These are phyloP conservation scores for Neopestalotiopsis clavispora DNA, from an alignment of 2,329 filamentous ascomycete species.

Conservation along the genomic window DNA sequence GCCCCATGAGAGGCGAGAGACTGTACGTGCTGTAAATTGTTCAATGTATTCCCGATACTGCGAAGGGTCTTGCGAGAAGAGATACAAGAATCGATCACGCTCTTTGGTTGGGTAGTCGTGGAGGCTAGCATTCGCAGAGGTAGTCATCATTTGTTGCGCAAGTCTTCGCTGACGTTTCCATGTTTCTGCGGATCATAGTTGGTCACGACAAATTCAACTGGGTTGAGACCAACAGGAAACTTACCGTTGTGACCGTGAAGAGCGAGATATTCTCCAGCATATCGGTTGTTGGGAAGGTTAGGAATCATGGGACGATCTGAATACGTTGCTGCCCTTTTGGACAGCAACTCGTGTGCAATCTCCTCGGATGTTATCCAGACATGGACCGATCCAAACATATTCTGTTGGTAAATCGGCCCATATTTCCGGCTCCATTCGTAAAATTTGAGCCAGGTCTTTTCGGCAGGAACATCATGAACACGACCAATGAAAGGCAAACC, in stretches of 20 bases:
- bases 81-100: conserved; percentile 49
- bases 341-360: conserved; percentile 50
- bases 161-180: conserved; percentile 55
- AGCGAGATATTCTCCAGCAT: conserved; percentile 51
- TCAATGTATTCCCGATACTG: conserved; percentile 52
- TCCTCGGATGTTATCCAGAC: conserved; percentile 53
- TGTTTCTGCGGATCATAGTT: conserved; percentile 37
- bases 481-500: conserved; percentile 49
- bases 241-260: conserved; percentile 48
- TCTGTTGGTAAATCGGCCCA: conserved; percentile 51
- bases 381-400: conserved; percentile 51
- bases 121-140: conserved; percentile 39
- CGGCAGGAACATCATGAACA: conserved; percentile 48
- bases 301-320: conserved; percentile 53
- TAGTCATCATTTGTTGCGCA: conserved; percentile 48
- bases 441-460: conserved; percentile 51
- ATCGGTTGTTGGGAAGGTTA: conserved; percentile 52
- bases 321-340: conserved; percentile 46
- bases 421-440: conserved; percentile 52
- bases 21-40: conserved; percentile 51
- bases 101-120: conserved; percentile 49
- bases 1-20: conserved; percentile 51
- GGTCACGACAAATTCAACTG: neutral
- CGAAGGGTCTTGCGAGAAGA: conserved; percentile 43
- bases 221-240: neutral